phyloP scores from a whole-genome alignment of 129 eudicot genomes.

The Saussurea involucrata region DNA sequence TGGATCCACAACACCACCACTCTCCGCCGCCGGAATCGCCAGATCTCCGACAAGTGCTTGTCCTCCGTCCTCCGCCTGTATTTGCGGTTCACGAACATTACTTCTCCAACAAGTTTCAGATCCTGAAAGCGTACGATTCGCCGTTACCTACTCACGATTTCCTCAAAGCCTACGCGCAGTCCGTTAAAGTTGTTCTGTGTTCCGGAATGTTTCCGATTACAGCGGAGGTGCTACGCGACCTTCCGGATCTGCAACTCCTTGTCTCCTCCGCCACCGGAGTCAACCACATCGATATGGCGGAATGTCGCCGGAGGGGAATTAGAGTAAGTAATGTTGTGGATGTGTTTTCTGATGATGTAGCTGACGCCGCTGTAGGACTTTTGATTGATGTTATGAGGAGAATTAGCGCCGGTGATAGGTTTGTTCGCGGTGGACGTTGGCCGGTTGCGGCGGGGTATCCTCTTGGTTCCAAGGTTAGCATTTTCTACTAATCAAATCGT shows the following conservation, averaged over 20 bases:
- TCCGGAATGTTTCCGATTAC: conserved; percentile 17
- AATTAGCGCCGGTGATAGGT: conserved; percentile 14
- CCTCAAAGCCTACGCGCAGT: conserved; percentile 7
- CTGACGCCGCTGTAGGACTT: conserved; percentile 25
- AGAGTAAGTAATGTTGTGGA: conserved; percentile 18
- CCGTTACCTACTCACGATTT: conserved; percentile 28
- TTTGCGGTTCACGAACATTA: conserved; percentile 21
- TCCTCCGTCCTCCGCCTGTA: conserved; percentile 21
- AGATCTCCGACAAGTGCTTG: conserved; percentile 12
- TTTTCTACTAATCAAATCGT: background rate
- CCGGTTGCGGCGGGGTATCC: conserved; percentile 1
- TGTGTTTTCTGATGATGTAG: conserved; percentile 31
- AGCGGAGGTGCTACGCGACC: conserved; percentile 1
- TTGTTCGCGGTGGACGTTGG: conserved; percentile 23
- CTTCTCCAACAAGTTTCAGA: conserved; percentile 8
- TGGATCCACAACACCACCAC: conserved; percentile 11
- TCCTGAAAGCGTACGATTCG: conserved; percentile 30
- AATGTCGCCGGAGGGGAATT: background rate
- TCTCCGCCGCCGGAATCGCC: background rate
- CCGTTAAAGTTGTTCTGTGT: conserved; percentile 15
- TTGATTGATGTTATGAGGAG: conserved; percentile 26
- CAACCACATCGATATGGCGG: background rate
- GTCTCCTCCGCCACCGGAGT: conserved; percentile 7
- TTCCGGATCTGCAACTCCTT: conserved; percentile 18
- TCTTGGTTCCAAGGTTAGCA: conserved; percentile 25